Percentiles rank a stretch among this genome's conserved stretches.
These are phyloP conservation scores for Craterostigma plantagineum DNA, from an alignment of 257 asterid genomes.

Conservation along the genomic window DNA sequence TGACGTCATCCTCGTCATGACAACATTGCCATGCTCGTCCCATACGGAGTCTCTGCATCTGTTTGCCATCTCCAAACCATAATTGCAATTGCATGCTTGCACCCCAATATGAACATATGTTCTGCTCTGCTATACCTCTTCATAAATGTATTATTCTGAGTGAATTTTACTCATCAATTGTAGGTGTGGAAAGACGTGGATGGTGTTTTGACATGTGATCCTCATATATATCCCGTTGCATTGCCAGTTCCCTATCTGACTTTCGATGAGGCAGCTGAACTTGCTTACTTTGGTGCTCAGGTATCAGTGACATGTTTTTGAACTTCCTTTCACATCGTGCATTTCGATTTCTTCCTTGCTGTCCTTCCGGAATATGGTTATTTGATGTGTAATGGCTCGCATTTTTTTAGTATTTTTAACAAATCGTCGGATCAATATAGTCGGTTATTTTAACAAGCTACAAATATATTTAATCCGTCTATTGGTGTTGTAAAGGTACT, in stretches of 20 bases:
- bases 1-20: no score
- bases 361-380: no score
- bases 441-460: no score
- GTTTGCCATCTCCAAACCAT: no score
- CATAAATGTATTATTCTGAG: not conserved
- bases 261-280: slow-evolving; percentile 97
- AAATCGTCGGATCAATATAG: no score
- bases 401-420: no score
- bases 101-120: no score
- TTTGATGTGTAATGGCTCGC: no score
- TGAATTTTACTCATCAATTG: not conserved
- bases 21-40: no score
- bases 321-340: not conserved
- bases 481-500: slow-evolving; percentile 24
- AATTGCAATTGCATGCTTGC: no score
- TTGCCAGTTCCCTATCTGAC: slow-evolving; percentile 78
- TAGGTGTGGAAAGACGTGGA: slow-evolving; percentile 99
- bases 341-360: not conserved
- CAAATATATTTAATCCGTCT: not conserved
- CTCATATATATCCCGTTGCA: slow-evolving; percentile 50
- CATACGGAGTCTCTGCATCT: no score
- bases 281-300: slow-evolving; percentile 76
- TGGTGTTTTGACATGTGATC: slow-evolving; percentile 96
- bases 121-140: no score
- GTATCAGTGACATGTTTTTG: slow-evolving; percentile 3